A percentile compares a stretch with the other conserved stretches of the same genome.
phyloP scores from a whole-genome alignment of 2,329 filamentous ascomycete genomes.

The Diplodia scrobiculata region DNA sequence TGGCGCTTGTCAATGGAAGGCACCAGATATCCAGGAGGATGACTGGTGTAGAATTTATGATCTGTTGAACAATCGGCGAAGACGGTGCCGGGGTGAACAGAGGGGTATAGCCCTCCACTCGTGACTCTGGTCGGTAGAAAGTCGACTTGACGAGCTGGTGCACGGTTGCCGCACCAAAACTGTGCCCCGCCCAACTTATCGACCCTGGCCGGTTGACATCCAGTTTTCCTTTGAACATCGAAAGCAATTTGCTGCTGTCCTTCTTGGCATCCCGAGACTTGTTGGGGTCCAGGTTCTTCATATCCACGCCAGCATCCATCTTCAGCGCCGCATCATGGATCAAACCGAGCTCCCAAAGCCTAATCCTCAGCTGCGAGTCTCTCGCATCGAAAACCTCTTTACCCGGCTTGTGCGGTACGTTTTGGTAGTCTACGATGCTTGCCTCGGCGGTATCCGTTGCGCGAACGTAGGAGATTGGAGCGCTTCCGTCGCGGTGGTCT shows the following conservation, averaged over 20 bases:
- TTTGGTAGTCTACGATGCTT: conserved; percentile 49
- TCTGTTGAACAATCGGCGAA: conserved; percentile 63
- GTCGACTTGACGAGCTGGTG: conserved; percentile 78
- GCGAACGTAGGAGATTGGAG: conserved; percentile 72
- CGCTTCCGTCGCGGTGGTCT: conserved; percentile 80
- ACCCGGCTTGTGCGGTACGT: conserved; percentile 62
- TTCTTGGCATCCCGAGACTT: conserved; percentile 42
- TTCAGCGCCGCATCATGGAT: conserved; percentile 68
- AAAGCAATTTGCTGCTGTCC: conserved; percentile 52
- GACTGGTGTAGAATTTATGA: conserved; percentile 66
- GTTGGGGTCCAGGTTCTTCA: conserved; percentile 52
- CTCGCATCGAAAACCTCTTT: conserved; percentile 67
- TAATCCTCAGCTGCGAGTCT: conserved; percentile 71
- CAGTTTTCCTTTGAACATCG: conserved; percentile 62
- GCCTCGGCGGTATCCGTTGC: conserved; percentile 52
- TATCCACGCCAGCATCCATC: conserved; percentile 60
- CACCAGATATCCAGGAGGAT: conserved; percentile 81
- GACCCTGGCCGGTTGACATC: conserved; percentile 71
- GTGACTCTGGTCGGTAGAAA: conserved; percentile 49
- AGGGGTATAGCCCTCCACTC: conserved; percentile 52
- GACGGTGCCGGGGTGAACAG: conserved; percentile 62
- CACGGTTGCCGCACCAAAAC: conserved; percentile 74
- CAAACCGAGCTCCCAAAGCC: conserved; percentile 76
- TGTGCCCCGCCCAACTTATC: conserved; percentile 77
- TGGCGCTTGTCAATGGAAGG: conserved; percentile 66